Percentiles rank a stretch among this genome's conserved stretches.
Evolutionary conservation across 768 basidiomycete species (phyloP).

Genomic region (Austroboletus festivus): DNA sequence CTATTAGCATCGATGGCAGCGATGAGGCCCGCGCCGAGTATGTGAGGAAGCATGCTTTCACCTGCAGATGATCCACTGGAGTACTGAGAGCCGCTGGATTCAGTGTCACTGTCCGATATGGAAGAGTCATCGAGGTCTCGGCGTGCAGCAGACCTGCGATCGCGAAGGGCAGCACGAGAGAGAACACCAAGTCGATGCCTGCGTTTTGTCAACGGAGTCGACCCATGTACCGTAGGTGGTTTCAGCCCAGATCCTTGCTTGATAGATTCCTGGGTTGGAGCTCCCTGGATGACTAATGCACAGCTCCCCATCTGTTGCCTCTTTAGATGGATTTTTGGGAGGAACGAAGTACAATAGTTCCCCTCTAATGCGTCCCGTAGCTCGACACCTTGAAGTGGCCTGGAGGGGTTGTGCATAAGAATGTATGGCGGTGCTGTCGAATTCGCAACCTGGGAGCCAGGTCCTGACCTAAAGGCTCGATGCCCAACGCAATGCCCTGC

Average conservation of each 20-base stretch:
- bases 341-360: conserved; percentile 1
- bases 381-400: conserved; percentile 1
- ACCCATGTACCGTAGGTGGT: not conserved
- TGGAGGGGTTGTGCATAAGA: not conserved
- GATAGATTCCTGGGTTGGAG: not conserved
- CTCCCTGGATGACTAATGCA: not conserved
- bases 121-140: not conserved
- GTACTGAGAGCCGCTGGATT: conserved; percentile 14
- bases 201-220: not conserved
- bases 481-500: not conserved
- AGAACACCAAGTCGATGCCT: conserved; percentile 16
- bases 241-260: not conserved
- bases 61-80: conserved; percentile 22
- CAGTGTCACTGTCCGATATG: conserved; percentile 13
- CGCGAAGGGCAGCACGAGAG: conserved; percentile 21
- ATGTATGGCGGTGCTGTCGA: not conserved
- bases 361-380: conserved; percentile 4
- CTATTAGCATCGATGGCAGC: conserved; percentile 28
- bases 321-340: not conserved
- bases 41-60: conserved; percentile 21
- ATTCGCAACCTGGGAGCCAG: not conserved
- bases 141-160: conserved; percentile 8
- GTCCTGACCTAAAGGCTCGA: not conserved
- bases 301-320: not conserved
- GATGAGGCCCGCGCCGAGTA: conserved; percentile 27